Evolutionary conservation across 352 stramenopile genomes (phyloP), one percentile per base, ranked within the genome.

Genomic region (Ophiocytium majus): DNA sequence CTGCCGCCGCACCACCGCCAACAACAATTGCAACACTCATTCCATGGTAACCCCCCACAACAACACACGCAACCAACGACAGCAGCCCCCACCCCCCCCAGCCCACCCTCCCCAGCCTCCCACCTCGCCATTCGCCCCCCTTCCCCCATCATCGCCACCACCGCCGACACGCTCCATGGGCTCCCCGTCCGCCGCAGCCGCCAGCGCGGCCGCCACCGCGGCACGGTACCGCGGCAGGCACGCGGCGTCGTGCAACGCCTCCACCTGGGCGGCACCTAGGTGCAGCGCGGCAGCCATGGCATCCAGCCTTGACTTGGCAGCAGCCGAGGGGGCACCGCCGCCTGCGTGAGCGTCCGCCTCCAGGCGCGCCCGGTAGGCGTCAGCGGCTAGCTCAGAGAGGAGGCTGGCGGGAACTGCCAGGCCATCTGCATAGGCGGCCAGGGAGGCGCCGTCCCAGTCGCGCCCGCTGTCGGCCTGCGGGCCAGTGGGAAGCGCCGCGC

Each of bases 221-320:
- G 78, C 64, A 28, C 79, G 79, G n/a, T 82, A 87, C n/a, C 9
- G 49, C 37, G 79, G 79, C n/a, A 31, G 66, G 79, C 80, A 88
- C 63, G 84, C 80, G 63, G 79, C 79, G 28, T 88, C 84, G 63
- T 88, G 84, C 28, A 88, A 81, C 37, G 64, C 74, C 34, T 64
- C 34, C 37, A 88, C 76, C 84, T 86, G 79, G 10, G 64, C 76
- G 17, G 17, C 10, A 0, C 63, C 80, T 0, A 88, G 66, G 32
- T 34, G 43, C 34, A 88, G 50, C 14, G 80, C 81, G 23, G 82
- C 63, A 50, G 84, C 84, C 10, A 86, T 83, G 63, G 9, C 71
- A 64, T 82, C 84, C 10, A 88, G 50, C 1, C 36, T 35, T 33
- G 33, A 35, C 33, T 86, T 88, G 32, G 79, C 84, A 0, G 23